Conservation (phyloP, 2,329 filamentous ascomycete genomes). For the Alternaria triticina region DNA sequence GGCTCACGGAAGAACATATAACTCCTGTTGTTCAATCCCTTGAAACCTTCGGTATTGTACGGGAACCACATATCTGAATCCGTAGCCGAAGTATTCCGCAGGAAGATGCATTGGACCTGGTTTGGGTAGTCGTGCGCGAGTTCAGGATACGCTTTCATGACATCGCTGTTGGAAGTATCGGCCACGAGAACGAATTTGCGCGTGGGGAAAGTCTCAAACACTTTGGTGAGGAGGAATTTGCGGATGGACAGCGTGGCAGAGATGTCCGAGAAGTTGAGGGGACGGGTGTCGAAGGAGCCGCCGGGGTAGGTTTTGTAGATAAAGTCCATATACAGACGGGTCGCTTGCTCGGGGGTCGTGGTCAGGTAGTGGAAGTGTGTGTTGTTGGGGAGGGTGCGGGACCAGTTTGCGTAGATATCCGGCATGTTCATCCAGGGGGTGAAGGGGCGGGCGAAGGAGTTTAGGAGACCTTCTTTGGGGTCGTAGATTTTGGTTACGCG, state of each 20-base stretch:
- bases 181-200: conserved; percentile 78
- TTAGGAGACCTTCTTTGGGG: conserved; percentile 75
- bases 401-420: conserved; percentile 78
- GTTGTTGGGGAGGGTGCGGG: conserved; percentile 63
- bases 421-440: conserved; percentile 81
- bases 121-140: conserved; percentile 70
- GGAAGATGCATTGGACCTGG: conserved; percentile 78
- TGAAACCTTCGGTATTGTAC: conserved; percentile 75
- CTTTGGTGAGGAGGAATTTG: conserved; percentile 70
- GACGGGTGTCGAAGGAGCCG: conserved; percentile 75
- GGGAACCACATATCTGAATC: conserved; percentile 72
- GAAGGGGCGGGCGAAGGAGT: conserved; percentile 76
- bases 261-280: conserved; percentile 80
- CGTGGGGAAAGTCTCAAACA: conserved; percentile 76
- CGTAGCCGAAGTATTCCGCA: conserved; percentile 76
- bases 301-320: conserved; percentile 80
- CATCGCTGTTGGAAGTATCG: conserved; percentile 77
- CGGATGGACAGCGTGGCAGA: conserved; percentile 75
- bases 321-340: conserved; percentile 78
- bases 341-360: conserved; percentile 79
- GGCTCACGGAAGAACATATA: conserved; percentile 84
- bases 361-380: conserved; percentile 84
- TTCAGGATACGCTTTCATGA: conserved; percentile 70
- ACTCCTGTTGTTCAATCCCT: conserved; percentile 66
- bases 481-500: conserved; percentile 82